Percentiles rank a stretch among this genome's conserved stretches.
Evolutionary conservation across 2,329 filamentous ascomycete genomes (phyloP).

Genomic region (Microcyclospora pomicola): DNA sequence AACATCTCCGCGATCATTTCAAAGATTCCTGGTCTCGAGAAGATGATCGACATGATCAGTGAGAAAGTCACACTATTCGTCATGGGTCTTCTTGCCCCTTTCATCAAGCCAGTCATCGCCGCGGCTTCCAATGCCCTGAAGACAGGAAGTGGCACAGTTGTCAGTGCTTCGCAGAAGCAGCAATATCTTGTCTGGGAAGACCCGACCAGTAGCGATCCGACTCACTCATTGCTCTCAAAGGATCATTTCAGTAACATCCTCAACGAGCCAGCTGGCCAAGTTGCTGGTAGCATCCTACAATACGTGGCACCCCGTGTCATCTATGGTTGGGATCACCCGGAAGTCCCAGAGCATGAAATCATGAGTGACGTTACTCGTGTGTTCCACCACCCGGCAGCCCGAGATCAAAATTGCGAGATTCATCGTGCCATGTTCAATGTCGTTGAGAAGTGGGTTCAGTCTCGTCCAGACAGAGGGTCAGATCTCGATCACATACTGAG

Average conservation of each 20-base stretch:
- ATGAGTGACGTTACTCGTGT: slow-evolving; percentile 65
- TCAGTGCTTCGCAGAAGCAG: slow-evolving; percentile 38
- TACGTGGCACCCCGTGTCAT: slow-evolving; percentile 79
- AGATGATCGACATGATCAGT: slow-evolving; percentile 82
- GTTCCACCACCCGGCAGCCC: slow-evolving; percentile 82
- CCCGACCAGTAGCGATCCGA: slow-evolving; percentile 34
- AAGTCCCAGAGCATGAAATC: slow-evolving; percentile 70
- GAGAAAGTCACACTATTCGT: slow-evolving; percentile 89
- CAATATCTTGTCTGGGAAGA: slow-evolving; percentile 39
- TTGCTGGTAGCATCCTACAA: slow-evolving; percentile 51
- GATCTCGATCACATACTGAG: slow-evolving; percentile 63
- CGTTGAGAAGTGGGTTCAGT: slow-evolving; percentile 67
- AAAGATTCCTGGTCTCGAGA: slow-evolving; percentile 81
- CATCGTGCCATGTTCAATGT: slow-evolving; percentile 82
- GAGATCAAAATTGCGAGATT: slow-evolving; percentile 61
- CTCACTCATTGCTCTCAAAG: slow-evolving; percentile 38
- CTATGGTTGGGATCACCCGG: slow-evolving; percentile 84
- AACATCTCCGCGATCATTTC: slow-evolving; percentile 72
- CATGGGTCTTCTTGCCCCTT: slow-evolving; percentile 78
- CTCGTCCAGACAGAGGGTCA: slow-evolving; percentile 49
- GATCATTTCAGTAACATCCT: slow-evolving; percentile 39
- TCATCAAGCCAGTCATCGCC: slow-evolving; percentile 81
- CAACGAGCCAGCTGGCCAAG: slow-evolving; percentile 35
- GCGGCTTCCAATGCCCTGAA: slow-evolving; percentile 75
- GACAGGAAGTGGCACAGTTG: slow-evolving; percentile 61